Conservation (phyloP, 768 basidiomycete species). For the Rhodocollybia butyracea region DNA sequence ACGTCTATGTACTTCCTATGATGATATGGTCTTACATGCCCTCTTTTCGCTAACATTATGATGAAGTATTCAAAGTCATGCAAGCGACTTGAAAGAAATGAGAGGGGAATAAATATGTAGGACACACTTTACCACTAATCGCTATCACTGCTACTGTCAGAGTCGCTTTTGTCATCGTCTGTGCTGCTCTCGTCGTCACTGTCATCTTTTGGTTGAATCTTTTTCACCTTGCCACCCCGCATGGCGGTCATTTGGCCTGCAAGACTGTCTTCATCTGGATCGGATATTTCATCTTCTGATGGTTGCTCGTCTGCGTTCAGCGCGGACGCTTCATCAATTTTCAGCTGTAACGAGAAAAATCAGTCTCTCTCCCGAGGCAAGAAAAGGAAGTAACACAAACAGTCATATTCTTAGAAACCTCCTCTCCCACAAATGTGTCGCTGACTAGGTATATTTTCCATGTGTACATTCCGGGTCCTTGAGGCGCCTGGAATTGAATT, state of each 20-base stretch:
- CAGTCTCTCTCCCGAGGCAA: neutral
- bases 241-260: constrained; percentile 98
- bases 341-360: constrained; percentile 49
- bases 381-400: constrained; percentile 39
- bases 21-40: too few relatives aligned
- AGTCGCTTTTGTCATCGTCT: constrained; percentile 50
- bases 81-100: too few relatives aligned
- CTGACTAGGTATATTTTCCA: constrained; percentile 87
- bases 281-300: constrained; percentile 91
- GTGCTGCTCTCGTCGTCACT: constrained; percentile 49
- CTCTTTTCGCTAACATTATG: too few relatives aligned
- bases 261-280: constrained; percentile 93
- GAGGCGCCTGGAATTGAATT: constrained; percentile 93
- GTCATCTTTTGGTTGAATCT: constrained; percentile 39
- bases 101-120: neutral
- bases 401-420: constrained; percentile 64
- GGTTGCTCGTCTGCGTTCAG: constrained; percentile 54
- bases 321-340: constrained; percentile 71
- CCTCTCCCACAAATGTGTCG: constrained; percentile 87
- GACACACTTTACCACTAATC: constrained; percentile 24
- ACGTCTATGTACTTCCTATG: too few relatives aligned
- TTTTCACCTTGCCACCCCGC: constrained; percentile 86
- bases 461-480: constrained; percentile 75
- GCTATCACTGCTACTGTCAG: constrained; percentile 56
- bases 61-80: too few relatives aligned